Conservation (phyloP, 768 basidiomycete genomes). For the Leccinum truebloodii region DNA sequence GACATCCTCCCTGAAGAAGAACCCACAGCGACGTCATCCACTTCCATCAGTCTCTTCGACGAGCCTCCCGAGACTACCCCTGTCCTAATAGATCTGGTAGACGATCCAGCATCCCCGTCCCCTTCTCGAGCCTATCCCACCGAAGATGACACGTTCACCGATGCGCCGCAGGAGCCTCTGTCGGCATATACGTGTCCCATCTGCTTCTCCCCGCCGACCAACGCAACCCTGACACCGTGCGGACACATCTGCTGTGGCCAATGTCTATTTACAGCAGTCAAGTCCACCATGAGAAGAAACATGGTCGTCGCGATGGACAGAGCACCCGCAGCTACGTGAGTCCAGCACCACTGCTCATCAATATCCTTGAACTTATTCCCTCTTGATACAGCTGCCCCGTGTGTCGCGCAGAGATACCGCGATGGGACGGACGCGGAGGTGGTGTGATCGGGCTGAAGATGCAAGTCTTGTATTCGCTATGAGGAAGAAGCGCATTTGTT, state of each 20-base stretch:
- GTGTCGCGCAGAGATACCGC: slow-evolving; percentile 63
- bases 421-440: slow-evolving; percentile 71
- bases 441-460: slow-evolving; percentile 65
- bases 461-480: slow-evolving; percentile 32
- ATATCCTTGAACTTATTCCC: background rate
- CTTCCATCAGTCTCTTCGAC: slow-evolving; percentile 9
- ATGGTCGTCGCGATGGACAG: slow-evolving; percentile 33
- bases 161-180: slow-evolving; percentile 35
- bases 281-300: slow-evolving; percentile 57
- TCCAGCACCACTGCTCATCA: background rate
- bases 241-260: slow-evolving; percentile 78
- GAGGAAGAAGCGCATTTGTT: slow-evolving; percentile 6
- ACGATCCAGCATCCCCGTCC: background rate
- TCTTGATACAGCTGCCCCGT: slow-evolving; percentile 56
- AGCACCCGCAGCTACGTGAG: slow-evolving; percentile 42
- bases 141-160: background rate
- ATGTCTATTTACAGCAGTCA: slow-evolving; percentile 74
- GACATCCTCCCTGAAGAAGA: slow-evolving; percentile 4
- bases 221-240: slow-evolving; percentile 77
- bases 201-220: slow-evolving; percentile 73
- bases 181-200: slow-evolving; percentile 77
- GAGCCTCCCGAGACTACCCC: background rate
- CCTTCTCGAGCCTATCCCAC: background rate
- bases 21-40: background rate
- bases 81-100: background rate